These are phyloP conservation scores for Penicillium paxilli DNA, from an alignment of 495 filamentous ascomycete species.

Conservation along the genomic window DNA sequence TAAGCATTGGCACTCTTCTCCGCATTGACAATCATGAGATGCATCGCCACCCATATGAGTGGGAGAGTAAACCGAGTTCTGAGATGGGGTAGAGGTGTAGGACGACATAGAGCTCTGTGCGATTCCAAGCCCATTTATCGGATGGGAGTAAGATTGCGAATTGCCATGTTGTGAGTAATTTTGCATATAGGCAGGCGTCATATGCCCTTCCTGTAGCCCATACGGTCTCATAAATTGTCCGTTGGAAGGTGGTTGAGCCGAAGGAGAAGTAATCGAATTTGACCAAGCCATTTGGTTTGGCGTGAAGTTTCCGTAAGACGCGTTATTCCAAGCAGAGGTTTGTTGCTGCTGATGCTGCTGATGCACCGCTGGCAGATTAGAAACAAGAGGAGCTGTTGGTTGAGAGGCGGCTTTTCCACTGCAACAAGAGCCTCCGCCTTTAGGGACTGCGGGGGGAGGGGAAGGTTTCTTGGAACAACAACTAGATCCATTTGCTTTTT, in stretches of 20 bases:
- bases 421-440: constrained; percentile 33
- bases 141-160: constrained; percentile 10
- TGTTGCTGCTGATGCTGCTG: constrained; percentile 1
- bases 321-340: constrained; percentile 9
- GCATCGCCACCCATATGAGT: constrained; percentile 14
- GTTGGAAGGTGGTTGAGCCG: constrained; percentile 11
- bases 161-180: constrained; percentile 13
- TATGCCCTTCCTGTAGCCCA: constrained; percentile 9
- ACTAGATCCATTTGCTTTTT: constrained; percentile 12
- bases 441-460: constrained; percentile 10
- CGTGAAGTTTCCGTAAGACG: constrained; percentile 18
- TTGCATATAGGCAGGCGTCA: constrained; percentile 14
- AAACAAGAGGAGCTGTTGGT: not conserved
- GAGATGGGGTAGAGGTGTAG: constrained; percentile 8
- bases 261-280: constrained; percentile 15
- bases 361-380: not conserved
- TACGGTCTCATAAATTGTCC: constrained; percentile 19
- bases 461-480: constrained; percentile 33
- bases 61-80: constrained; percentile 10
- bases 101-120: constrained; percentile 15
- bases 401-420: constrained; percentile 15
- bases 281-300: constrained; percentile 24
- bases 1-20: constrained; percentile 67
- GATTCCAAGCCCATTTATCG: constrained; percentile 19
- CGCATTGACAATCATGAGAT: constrained; percentile 60